Base-by-base conservation (phyloP, 2,329 filamentous ascomycete species). In the Fusarium luffae region DNA sequence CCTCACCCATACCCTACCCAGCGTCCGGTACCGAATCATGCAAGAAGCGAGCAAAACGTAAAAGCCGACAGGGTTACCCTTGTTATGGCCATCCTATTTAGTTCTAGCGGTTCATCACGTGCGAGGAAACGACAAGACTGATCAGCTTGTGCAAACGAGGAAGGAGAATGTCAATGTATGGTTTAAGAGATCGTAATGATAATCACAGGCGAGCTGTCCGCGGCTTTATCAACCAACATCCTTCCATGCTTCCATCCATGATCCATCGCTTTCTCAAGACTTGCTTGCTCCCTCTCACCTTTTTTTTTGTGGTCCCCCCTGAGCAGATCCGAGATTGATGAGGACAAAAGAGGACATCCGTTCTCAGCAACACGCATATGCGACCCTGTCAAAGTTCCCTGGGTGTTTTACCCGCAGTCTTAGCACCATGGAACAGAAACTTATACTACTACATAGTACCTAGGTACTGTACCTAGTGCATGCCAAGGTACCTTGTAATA, bases 241-340 rank as follows among this genome's bases (percentile, higher is more conserved):
- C 47, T 50, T 37, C 21, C 47, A 37, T 37, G 19, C 47, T 50
- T 50, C 47, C 30, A 34, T 23, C 30, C 47, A 50, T 50, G 47
- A 50, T 50, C 47, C n/a, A 51, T 32, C 40, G 27, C 27, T 55
- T 46, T 54, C 49, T 46, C 32, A 18, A 50, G 16, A 18, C 30
- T 40, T 50, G 16, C 28, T 50, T 21, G 11, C 30, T 32, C 28
- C 8, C 28, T 25, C 4, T 46, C 41, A 23, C 30, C 27, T 34
- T 65, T 60, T 60, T 60, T 68, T 65, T 66, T 66, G 68, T 71
- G 68, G 65, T 65, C 49, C 66, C 60, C 59, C 50, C 63, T 66
- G 54, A 63, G 58, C 47, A 63, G 56, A 69, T 47, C 64, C 68
- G 55, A 62, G 60, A 69, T 68, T 62, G 52, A 48, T 65, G 49